Conservation (phyloP, 73 alveolate genomes). For the Tetrahymena malaccensis region DNA sequence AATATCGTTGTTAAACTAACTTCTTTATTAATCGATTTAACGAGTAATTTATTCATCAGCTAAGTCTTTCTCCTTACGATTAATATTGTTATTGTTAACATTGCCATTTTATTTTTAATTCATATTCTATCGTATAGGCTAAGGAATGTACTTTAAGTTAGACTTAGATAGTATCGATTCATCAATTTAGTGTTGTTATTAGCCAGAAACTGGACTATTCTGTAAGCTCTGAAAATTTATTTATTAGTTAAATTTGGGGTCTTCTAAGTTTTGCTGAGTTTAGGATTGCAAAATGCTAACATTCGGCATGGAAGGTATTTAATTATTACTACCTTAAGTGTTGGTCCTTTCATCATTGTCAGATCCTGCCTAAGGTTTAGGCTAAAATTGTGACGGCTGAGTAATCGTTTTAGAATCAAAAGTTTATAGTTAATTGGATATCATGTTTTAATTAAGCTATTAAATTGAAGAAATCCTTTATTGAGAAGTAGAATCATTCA, state of each 20-base stretch:
- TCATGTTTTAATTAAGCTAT: neutral
- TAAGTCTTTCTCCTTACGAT: neutral
- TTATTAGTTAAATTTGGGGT: neutral
- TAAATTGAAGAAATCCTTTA: neutral
- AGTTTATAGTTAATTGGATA: neutral
- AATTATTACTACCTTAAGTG: neutral
- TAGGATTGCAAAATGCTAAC: neutral
- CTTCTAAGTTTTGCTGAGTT: neutral
- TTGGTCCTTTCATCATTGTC: neutral
- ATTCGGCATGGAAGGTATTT: neutral
- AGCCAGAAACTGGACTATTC: neutral
- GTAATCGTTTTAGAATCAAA: neutral
- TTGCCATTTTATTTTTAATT: neutral
- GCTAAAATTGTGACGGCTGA: neutral
- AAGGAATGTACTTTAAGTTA: neutral
- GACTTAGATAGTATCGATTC: neutral
- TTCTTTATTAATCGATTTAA: neutral
- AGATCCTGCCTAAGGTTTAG: neutral
- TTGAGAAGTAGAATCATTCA: neutral
- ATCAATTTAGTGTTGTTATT: neutral
- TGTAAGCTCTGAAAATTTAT: neutral
- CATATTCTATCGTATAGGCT: neutral
- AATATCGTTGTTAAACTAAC: neutral
- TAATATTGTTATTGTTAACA: neutral
- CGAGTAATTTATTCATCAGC: neutral